These are phyloP conservation scores for Sarocladiaceae sp. DNA, from an alignment of 2,329 filamentous ascomycete species.

Conservation along the genomic window DNA sequence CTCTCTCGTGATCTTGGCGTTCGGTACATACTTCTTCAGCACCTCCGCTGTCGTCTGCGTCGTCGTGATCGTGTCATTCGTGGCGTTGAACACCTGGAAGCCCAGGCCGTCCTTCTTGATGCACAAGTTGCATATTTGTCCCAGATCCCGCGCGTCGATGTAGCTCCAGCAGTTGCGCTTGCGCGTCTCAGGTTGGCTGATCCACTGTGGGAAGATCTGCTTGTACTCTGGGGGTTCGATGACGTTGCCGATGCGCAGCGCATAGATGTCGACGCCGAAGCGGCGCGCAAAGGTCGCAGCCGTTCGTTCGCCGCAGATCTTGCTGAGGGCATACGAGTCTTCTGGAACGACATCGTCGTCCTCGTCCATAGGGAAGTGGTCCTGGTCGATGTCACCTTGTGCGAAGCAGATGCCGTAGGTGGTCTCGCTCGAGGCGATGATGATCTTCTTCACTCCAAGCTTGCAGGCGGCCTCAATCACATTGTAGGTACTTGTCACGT, in stretches of 20 bases:
- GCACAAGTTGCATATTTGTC: slow-evolving; percentile 51
- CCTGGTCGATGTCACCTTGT: slow-evolving; percentile 50
- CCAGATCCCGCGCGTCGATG: slow-evolving; percentile 55
- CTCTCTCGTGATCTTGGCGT: slow-evolving; percentile 44
- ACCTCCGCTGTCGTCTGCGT: slow-evolving; percentile 41
- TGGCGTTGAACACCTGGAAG: slow-evolving; percentile 59
- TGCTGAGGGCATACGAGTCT: slow-evolving; percentile 56
- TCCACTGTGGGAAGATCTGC: slow-evolving; percentile 42
- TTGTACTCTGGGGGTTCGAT: slow-evolving; percentile 56
- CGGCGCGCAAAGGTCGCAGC: slow-evolving; percentile 50
- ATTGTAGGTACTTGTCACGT: slow-evolving; percentile 52
- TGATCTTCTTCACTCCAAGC: slow-evolving; percentile 54
- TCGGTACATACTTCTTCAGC: slow-evolving; percentile 40
- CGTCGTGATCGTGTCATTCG: slow-evolving; percentile 54
- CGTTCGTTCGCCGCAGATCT: slow-evolving; percentile 52
- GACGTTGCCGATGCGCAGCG: slow-evolving; percentile 53
- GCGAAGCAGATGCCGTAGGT: slow-evolving; percentile 57
- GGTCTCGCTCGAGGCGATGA: slow-evolving; percentile 53
- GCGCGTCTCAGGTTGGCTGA: slow-evolving; percentile 41
- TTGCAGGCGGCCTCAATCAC: slow-evolving; percentile 58
- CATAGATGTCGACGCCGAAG: slow-evolving; percentile 53
- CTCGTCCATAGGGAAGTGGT: slow-evolving; percentile 53
- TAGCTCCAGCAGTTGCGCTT: slow-evolving; percentile 58
- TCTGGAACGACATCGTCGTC: slow-evolving; percentile 53
- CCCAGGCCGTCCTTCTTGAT: slow-evolving; percentile 49